A percentile compares a stretch with the other conserved stretches of the same genome.
Evolutionary conservation across 2,329 filamentous ascomycete genomes (phyloP).

Genomic region (Ophiosphaerella korrae): DNA sequence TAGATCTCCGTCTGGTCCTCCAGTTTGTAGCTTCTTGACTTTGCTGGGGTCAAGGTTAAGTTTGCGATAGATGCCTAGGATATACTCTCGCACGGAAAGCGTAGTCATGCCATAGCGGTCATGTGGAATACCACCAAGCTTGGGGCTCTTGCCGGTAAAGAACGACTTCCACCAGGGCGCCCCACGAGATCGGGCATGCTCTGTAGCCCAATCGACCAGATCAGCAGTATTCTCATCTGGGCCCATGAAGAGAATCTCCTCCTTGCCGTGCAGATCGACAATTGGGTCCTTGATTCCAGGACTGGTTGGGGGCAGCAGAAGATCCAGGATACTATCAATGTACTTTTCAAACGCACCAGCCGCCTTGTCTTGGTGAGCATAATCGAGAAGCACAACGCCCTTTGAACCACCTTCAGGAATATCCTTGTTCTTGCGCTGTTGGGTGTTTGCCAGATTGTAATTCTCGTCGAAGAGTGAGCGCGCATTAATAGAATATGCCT

Average conservation of each 20-base stretch:
- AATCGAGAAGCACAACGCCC: conserved; percentile 93
- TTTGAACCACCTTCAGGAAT: conserved; percentile 98
- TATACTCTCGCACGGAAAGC: conserved; percentile 91
- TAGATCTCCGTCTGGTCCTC: conserved; percentile 93
- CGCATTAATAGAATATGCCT: conserved; percentile 95
- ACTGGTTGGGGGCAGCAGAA: conserved; percentile 84
- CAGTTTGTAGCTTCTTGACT: conserved; percentile 94
- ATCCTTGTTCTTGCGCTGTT: conserved; percentile 99
- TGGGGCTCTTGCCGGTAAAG: conserved; percentile 98
- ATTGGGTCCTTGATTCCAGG: conserved; percentile 99
- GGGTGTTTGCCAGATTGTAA: conserved; percentile 96
- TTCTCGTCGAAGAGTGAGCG: conserved; percentile 98
- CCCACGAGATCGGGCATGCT: conserved; percentile 83
- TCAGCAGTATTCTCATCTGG: conserved; percentile 99
- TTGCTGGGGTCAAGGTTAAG: conserved; percentile 82
- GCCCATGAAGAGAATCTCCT: conserved; percentile 98
- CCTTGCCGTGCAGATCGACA: conserved; percentile 90
- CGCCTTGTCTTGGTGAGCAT: conserved; percentile 91
- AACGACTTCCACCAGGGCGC: conserved; percentile 99
- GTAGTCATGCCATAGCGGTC: conserved; percentile 98
- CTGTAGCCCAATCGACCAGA: conserved; percentile 97
- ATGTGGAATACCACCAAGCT: conserved; percentile 94
- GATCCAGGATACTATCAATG: conserved; percentile 96
- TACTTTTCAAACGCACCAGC: conserved; percentile 98
- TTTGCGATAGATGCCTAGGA: conserved; percentile 96